Percentiles rank a stretch among this genome's conserved stretches.
phyloP scores from a whole-genome alignment of 805 yeast species.

The Wickerhamiella sergipiensis region DNA sequence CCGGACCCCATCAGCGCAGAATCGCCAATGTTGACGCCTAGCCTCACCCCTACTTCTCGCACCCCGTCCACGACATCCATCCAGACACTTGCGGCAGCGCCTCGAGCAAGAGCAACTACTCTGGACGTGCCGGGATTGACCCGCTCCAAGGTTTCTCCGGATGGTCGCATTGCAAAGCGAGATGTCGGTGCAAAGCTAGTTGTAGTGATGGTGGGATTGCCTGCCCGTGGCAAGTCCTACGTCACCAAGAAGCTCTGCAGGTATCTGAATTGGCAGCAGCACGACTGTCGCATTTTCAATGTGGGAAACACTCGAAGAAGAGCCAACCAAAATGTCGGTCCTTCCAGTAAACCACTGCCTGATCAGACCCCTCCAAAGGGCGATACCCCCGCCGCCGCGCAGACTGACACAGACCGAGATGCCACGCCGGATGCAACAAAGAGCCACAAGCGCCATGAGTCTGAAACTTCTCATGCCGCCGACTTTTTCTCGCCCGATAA shows the following conservation, averaged over 20 bases:
- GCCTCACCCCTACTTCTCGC: slow-evolving; percentile 5
- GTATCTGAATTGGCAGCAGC: slow-evolving; percentile 87
- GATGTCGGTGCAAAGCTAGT: slow-evolving; percentile 78
- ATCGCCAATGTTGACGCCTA: slow-evolving; percentile 9
- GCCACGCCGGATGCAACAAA: not conserved
- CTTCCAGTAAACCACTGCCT: slow-evolving; percentile 51
- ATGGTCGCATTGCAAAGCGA: slow-evolving; percentile 29
- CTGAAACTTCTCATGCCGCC: slow-evolving; percentile 46
- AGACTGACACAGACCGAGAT: not conserved
- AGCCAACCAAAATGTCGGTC: slow-evolving; percentile 48
- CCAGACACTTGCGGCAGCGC: slow-evolving; percentile 6
- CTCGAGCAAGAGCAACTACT: slow-evolving; percentile 47
- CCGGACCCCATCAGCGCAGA: slow-evolving; percentile 15
- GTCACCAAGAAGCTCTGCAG: slow-evolving; percentile 83
- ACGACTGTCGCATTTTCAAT: slow-evolving; percentile 78
- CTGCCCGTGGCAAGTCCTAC: slow-evolving; percentile 91
- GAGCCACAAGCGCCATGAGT: slow-evolving; percentile 7
- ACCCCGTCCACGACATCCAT: slow-evolving; percentile 1
- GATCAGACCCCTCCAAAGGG: slow-evolving; percentile 20
- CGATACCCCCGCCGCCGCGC: slow-evolving; percentile 1
- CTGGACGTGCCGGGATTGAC: slow-evolving; percentile 90
- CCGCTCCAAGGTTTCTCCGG: slow-evolving; percentile 63
- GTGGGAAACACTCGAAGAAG: slow-evolving; percentile 90
- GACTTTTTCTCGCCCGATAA: slow-evolving; percentile 78
- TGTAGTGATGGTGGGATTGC: slow-evolving; percentile 89